Percentiles rank a stretch among this genome's conserved stretches.
Evolutionary conservation across 306 rosid genomes (phyloP).

Genomic region (Hippophae tibetana): DNA sequence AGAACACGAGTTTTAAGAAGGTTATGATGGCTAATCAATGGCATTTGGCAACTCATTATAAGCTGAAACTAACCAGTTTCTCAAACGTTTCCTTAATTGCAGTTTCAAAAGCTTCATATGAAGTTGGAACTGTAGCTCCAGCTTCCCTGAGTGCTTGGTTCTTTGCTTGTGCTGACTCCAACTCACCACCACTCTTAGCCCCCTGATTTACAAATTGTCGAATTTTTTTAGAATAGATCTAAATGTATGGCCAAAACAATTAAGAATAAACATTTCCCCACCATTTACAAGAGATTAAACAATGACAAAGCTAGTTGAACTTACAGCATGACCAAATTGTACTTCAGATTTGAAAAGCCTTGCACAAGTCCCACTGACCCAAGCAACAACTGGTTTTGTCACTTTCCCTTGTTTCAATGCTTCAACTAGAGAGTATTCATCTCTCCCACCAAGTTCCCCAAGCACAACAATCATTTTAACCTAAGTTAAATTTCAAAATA

Average conservation of each 20-base stretch:
- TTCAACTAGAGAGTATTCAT: constrained; percentile 94
- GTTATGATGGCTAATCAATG: not conserved
- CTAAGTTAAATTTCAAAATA: constrained; percentile 36
- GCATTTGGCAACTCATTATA: constrained; percentile 17
- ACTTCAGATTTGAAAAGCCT: constrained; percentile 97
- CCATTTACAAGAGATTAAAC: constrained; percentile 12
- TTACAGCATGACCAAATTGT: constrained; percentile 99
- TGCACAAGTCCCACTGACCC: constrained; percentile 99
- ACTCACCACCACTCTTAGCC: constrained; percentile 96
- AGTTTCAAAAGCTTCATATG: constrained; percentile 76
- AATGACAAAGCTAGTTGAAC: constrained; percentile 26
- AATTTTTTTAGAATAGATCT: not conserved
- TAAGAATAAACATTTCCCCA: not conserved
- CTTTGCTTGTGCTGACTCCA: constrained; percentile 98
- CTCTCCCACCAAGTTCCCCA: constrained; percentile 97
- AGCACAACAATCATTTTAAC: constrained; percentile 91
- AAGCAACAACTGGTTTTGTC: constrained; percentile 88
- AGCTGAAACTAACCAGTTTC: constrained; percentile 55
- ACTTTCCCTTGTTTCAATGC: constrained; percentile 93
- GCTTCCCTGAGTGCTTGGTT: constrained; percentile 90
- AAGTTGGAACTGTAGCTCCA: constrained; percentile 95
- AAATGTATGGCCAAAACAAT: no score
- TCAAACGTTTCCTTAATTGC: constrained; percentile 74
- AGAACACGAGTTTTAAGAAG: not conserved
- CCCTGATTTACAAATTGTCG: constrained; percentile 47